These are phyloP conservation scores for Ramichloridium luteum DNA, from an alignment of 2,329 filamentous ascomycete species.

Conservation along the genomic window DNA sequence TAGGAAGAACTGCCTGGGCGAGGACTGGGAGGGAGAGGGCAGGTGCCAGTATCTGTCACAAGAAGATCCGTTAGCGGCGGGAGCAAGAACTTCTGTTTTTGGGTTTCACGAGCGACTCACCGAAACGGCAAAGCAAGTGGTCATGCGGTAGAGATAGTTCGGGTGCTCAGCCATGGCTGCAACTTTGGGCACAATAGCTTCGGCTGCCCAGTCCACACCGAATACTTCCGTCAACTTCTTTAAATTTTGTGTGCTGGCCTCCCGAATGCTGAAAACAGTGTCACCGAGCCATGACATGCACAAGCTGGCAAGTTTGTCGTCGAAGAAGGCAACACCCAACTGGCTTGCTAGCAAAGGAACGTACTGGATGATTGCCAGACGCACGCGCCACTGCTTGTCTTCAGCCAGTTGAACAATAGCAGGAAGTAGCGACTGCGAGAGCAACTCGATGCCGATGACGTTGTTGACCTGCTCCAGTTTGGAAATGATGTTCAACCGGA, in stretches of 20 bases:
- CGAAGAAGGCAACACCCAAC: constrained; percentile 92
- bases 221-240: constrained; percentile 99
- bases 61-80: too few species aligned
- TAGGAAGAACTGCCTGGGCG: constrained; percentile 82
- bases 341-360: constrained; percentile 93
- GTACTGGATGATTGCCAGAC: constrained; percentile 97
- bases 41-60: constrained; percentile 77
- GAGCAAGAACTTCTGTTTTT: constrained; percentile 3
- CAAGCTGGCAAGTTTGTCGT: constrained; percentile 86
- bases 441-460: constrained; percentile 93
- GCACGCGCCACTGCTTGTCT: constrained; percentile 98
- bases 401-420: constrained; percentile 95
- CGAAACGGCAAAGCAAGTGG: constrained; percentile 97
- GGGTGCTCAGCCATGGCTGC: constrained; percentile 97
- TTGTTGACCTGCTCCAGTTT: constrained; percentile 98
- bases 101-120: constrained; percentile 49
- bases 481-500: constrained; percentile 98
- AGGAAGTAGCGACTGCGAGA: constrained; percentile 90
- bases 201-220: constrained; percentile 92
- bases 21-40: constrained; percentile 92
- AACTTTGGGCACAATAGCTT: constrained; percentile 95
- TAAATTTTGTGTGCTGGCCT: constrained; percentile 91
- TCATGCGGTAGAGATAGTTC: constrained; percentile 99
- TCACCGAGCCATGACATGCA: constrained; percentile 99
- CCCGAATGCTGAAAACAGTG: constrained; percentile 95